Evolutionary conservation across 768 basidiomycete species (phyloP).

Genomic region (Kwoniella dejecticola): DNA sequence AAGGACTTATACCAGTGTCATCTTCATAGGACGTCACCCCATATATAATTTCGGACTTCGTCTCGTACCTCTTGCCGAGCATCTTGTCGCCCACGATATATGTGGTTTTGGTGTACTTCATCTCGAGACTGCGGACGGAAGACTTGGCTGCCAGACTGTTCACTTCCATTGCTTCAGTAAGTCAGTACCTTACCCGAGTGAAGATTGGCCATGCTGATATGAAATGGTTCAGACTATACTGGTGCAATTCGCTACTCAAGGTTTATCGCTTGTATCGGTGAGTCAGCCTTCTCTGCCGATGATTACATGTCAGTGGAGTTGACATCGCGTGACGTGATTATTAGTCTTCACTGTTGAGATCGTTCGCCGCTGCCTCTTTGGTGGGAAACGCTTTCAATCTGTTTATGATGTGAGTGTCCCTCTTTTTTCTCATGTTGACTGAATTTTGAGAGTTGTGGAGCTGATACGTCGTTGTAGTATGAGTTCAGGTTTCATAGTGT

Average conservation of each 20-base stretch:
- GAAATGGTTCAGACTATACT: slow-evolving; percentile 31
- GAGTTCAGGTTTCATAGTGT: slow-evolving; percentile 46
- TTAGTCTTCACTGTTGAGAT: slow-evolving; percentile 35
- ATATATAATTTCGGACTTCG: slow-evolving; percentile 57
- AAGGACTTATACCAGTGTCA: too few relatives aligned
- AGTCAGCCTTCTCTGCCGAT: background rate
- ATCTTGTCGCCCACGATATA: slow-evolving; percentile 53
- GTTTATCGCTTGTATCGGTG: slow-evolving; percentile 32
- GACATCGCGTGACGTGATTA: background rate
- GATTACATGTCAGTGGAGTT: too few relatives aligned
- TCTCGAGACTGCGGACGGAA: slow-evolving; percentile 55
- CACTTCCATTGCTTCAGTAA: slow-evolving; percentile 54
- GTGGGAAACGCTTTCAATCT: slow-evolving; percentile 42
- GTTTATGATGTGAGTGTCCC: slow-evolving; percentile 35
- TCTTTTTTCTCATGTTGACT: too few relatives aligned
- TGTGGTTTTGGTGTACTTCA: slow-evolving; percentile 54
- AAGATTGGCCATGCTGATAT: background rate
- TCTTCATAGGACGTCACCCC: slow-evolving; percentile 52
- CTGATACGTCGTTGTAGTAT: slow-evolving; percentile 21
- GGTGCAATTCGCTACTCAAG: slow-evolving; percentile 41
- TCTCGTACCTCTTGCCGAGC: slow-evolving; percentile 57
- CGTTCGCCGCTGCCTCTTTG: slow-evolving; percentile 37
- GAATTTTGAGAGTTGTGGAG: too few relatives aligned
- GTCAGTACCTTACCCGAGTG: slow-evolving; percentile 18
- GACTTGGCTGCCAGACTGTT: slow-evolving; percentile 56